Evolutionary conservation across 2,329 filamentous ascomycete genomes (phyloP).

Genomic region (Xylaria sp.): DNA sequence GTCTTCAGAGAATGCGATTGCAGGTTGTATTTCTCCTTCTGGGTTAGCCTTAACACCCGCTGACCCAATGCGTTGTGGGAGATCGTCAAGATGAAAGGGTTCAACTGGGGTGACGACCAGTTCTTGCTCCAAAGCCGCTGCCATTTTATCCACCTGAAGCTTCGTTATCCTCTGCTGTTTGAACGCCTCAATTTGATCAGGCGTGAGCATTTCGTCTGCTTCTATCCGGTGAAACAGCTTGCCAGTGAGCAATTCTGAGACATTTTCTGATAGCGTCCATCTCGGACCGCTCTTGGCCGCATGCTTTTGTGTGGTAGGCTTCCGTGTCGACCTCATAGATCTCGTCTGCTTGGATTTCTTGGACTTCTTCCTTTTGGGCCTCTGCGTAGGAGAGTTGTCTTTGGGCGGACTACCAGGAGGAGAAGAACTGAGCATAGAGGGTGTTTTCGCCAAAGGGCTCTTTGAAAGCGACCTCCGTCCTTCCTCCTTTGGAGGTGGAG

Average conservation of each 20-base stretch:
- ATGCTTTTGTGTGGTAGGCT: slow-evolving; percentile 34
- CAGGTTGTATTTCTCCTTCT: slow-evolving; percentile 36
- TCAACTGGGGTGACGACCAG: slow-evolving; percentile 51
- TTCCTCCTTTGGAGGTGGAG: slow-evolving; percentile 28
- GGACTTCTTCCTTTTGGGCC: slow-evolving; percentile 47
- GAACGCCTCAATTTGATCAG: slow-evolving; percentile 55
- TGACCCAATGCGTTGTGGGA: slow-evolving; percentile 51
- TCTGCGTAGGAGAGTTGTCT: slow-evolving; percentile 38
- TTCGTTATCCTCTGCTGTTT: slow-evolving; percentile 48
- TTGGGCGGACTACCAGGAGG: slow-evolving; percentile 7
- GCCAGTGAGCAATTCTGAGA: slow-evolving; percentile 61
- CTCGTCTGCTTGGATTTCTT: slow-evolving; percentile 31
- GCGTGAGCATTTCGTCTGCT: slow-evolving; percentile 64
- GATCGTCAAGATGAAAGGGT: slow-evolving; percentile 56
- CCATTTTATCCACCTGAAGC: slow-evolving; percentile 38
- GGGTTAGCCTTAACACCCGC: slow-evolving; percentile 43
- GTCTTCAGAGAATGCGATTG: slow-evolving; percentile 34
- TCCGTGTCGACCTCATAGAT: slow-evolving; percentile 36
- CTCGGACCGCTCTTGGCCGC: slow-evolving; percentile 45
- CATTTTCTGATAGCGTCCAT: slow-evolving; percentile 62
- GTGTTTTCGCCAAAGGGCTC: slow-evolving; percentile 8
- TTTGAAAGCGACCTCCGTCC: slow-evolving; percentile 12
- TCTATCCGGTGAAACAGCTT: slow-evolving; percentile 61
- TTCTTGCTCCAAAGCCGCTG: slow-evolving; percentile 42
- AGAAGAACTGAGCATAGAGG: background rate